A percentile compares a stretch with the other conserved stretches of the same genome.
These are phyloP conservation scores for Tulasnella sp. DNA, from an alignment of 768 basidiomycete species.

Conservation along the genomic window DNA sequence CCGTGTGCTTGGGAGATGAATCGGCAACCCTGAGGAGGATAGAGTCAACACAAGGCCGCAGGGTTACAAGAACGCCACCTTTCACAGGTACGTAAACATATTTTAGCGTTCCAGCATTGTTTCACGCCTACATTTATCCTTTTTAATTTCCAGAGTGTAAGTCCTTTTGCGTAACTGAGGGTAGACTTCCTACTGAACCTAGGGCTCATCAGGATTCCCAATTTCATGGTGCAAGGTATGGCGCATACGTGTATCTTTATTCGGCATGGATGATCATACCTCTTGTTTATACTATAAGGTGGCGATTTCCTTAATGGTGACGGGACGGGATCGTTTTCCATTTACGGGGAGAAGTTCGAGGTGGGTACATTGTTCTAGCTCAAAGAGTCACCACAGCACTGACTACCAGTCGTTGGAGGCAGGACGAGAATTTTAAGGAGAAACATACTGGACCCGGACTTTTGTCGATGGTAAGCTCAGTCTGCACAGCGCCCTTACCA, in stretches of 20 bases:
- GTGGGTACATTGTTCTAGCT: conserved; percentile 45
- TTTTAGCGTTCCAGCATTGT: neutral
- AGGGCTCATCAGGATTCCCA: conserved; percentile 33
- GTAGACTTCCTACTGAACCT: neutral
- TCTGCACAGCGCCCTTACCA: neutral
- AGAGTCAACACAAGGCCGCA: conserved; percentile 82
- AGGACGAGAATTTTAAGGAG: conserved; percentile 94
- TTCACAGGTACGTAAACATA: conserved; percentile 68
- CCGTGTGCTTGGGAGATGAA: neutral
- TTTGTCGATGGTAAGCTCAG: conserved; percentile 71
- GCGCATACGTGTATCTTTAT: neutral
- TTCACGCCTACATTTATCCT: neutral
- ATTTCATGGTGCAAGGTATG: conserved; percentile 92
- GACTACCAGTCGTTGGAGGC: neutral
- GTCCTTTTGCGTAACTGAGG: conserved; percentile 12
- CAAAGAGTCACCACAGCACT: neutral
- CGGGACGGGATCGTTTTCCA: conserved; percentile 94
- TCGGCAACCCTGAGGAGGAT: neutral
- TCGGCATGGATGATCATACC: neutral
- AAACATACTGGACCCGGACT: conserved; percentile 85
- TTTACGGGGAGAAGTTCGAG: conserved; percentile 91
- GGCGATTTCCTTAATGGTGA: conserved; percentile 95
- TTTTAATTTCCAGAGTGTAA: conserved; percentile 32
- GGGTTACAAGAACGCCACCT: conserved; percentile 87
- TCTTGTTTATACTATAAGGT: conserved; percentile 44